These are phyloP conservation scores for Pseudogymnoascus sp. DNA, from an alignment of 2,329 filamentous ascomycete species.

Conservation along the genomic window DNA sequence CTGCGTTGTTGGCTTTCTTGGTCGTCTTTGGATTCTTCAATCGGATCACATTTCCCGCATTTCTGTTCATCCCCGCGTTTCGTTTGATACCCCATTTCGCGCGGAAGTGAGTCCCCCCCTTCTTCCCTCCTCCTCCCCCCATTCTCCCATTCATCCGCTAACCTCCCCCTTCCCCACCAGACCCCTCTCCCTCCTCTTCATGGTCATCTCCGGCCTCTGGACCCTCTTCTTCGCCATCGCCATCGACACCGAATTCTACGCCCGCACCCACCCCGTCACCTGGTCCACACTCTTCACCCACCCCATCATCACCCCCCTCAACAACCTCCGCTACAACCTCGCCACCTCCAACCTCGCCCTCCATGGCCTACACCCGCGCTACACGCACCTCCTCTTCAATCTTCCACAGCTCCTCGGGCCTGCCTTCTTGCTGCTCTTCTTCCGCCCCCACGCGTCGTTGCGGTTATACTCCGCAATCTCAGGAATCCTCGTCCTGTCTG, in stretches of 20 bases:
- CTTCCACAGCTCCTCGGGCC: conserved; percentile 65
- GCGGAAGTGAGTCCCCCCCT: conserved; percentile 52
- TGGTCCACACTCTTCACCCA: conserved; percentile 54
- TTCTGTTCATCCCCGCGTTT: conserved; percentile 74
- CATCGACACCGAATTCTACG: conserved; percentile 81
- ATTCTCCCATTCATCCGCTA: neutral
- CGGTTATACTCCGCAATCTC: conserved; percentile 66
- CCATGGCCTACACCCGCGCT: conserved; percentile 71
- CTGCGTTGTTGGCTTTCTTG: conserved; percentile 69
- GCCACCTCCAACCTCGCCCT: conserved; percentile 59
- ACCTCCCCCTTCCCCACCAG: conserved; percentile 27
- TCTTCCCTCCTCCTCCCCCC: neutral
- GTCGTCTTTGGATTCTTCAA: conserved; percentile 86
- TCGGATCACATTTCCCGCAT: conserved; percentile 93
- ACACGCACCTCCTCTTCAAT: conserved; percentile 66
- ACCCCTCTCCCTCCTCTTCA: conserved; percentile 51
- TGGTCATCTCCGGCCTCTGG: conserved; percentile 55
- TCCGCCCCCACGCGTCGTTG: conserved; percentile 46
- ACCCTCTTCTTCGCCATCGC: conserved; percentile 66
- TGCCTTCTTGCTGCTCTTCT: conserved; percentile 52
- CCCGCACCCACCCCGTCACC: conserved; percentile 46
- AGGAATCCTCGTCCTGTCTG: conserved; percentile 59
- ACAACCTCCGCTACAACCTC: conserved; percentile 71
- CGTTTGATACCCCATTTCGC: conserved; percentile 78
- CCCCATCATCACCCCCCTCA: conserved; percentile 67